These are phyloP conservation scores for Tulasnella sp. DNA, from an alignment of 768 basidiomycete genomes.

Conservation along the genomic window DNA sequence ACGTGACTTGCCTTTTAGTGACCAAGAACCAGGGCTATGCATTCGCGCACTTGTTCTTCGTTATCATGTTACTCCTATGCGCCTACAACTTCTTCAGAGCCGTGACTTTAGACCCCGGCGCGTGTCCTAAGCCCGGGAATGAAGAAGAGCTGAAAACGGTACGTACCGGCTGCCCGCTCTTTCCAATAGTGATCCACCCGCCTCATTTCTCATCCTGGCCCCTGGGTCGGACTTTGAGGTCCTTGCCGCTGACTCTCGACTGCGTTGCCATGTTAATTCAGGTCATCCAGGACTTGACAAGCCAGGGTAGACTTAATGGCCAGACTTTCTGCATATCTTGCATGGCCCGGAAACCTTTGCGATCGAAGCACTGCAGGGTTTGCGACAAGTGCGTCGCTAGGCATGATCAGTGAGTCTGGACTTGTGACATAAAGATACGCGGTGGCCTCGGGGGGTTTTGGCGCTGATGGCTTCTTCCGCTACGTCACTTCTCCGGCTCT, in stretches of 20 bases:
- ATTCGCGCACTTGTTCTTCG: conserved; percentile 66
- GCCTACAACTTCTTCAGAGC: conserved; percentile 86
- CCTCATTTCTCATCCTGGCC: no score
- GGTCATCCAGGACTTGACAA: conserved; percentile 86
- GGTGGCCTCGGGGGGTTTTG: neutral
- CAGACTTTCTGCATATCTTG: conserved; percentile 95
- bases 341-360: conserved; percentile 85
- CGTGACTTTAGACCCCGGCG: conserved; percentile 80
- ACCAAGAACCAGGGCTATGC: conserved; percentile 68
- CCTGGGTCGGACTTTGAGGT: no score
- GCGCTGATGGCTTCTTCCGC: neutral
- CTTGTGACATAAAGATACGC: neutral
- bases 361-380: conserved; percentile 90
- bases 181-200: neutral
- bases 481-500: neutral
- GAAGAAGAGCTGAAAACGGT: conserved; percentile 85
- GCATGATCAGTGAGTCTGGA: conserved; percentile 75
- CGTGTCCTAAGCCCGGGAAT: conserved; percentile 65
- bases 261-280: conserved; percentile 24
- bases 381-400: conserved; percentile 85
- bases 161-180: no score
- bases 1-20: neutral
- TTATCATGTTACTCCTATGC: conserved; percentile 57
- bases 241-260: neutral
- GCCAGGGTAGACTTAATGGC: conserved; percentile 79